Evolutionary conservation across 495 filamentous ascomycete genomes (phyloP).

Genomic region (Neurospora sp.): DNA sequence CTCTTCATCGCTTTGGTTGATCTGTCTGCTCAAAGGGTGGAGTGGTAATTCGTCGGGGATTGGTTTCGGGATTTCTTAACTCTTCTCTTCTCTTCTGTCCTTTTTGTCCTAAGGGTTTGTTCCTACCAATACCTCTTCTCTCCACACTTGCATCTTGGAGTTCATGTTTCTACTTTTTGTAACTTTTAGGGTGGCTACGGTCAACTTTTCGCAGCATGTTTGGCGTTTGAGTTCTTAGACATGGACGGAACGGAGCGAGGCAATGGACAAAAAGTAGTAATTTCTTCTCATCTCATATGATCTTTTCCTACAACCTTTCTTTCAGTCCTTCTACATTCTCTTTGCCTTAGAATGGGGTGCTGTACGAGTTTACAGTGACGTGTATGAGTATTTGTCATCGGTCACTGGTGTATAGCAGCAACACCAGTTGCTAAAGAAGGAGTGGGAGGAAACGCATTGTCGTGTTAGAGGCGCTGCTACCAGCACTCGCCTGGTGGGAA

Average conservation of each 20-base stretch:
- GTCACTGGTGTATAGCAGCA: neutral
- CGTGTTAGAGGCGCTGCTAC: neutral
- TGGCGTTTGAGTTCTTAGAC: slow-evolving; percentile 8
- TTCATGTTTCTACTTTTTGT: neutral
- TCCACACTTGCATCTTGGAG: neutral
- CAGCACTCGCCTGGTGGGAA: neutral
- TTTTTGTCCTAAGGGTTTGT: neutral
- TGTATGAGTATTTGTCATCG: neutral
- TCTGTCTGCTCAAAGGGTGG: neutral
- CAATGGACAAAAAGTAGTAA: neutral
- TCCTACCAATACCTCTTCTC: neutral
- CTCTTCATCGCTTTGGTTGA: neutral
- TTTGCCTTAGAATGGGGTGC: neutral
- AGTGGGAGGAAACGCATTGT: neutral
- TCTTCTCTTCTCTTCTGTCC: neutral
- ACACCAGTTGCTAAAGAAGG: neutral
- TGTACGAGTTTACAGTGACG: neutral
- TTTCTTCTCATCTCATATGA: neutral
- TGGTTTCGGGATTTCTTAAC: neutral
- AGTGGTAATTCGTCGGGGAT: neutral
- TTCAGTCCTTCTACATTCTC: neutral
- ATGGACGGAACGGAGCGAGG: neutral
- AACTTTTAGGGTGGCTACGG: neutral
- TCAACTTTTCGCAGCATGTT: slow-evolving; percentile 9
- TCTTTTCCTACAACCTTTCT: neutral